Evolutionary conservation across 805 yeast genomes (phyloP).

Genomic region (Zygotorulaspora chibaensis): DNA sequence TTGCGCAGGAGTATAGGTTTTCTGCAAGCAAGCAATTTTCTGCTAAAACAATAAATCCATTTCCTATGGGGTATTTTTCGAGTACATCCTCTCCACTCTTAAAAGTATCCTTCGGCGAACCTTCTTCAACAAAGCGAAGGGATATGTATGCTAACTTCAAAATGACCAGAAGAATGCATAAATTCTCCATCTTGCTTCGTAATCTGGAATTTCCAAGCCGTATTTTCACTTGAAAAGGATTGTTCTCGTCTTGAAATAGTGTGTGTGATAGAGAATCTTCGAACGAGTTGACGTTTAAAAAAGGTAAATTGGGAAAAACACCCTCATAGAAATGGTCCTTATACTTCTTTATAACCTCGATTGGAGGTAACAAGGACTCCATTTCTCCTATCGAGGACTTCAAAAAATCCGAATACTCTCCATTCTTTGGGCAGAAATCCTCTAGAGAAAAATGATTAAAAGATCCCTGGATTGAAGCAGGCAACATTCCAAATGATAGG

Average conservation of each 20-base stretch:
- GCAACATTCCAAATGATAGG: conserved; percentile 22
- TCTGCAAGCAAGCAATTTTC: conserved; percentile 30
- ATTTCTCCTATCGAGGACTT: conserved; percentile 21
- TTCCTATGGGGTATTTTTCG: conserved; percentile 26
- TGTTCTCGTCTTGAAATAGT: conserved; percentile 17
- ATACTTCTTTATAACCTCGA: conserved; percentile 21
- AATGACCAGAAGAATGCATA: conserved; percentile 26
- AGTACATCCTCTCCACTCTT: conserved; percentile 17
- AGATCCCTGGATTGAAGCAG: conserved; percentile 21
- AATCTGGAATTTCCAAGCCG: conserved; percentile 27
- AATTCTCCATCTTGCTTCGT: conserved; percentile 28
- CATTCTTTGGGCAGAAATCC: conserved; percentile 24
- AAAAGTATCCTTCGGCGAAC: conserved; percentile 8
- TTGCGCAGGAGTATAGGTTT: conserved; percentile 31
- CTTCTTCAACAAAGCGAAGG: conserved; percentile 17
- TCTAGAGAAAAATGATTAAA: conserved; percentile 28
- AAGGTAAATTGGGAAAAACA: conserved; percentile 29
- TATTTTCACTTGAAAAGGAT: conserved; percentile 21
- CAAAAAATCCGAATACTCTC: conserved; percentile 27
- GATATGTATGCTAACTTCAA: conserved; percentile 31
- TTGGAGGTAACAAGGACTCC: conserved; percentile 28
- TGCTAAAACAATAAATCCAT: conserved; percentile 26
- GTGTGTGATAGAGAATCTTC: conserved; percentile 29
- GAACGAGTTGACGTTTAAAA: conserved; percentile 27
- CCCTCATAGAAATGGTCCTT: conserved; percentile 28